Base-by-base conservation (phyloP, 768 basidiomycete species). In the Lanmaoa rubissima region DNA sequence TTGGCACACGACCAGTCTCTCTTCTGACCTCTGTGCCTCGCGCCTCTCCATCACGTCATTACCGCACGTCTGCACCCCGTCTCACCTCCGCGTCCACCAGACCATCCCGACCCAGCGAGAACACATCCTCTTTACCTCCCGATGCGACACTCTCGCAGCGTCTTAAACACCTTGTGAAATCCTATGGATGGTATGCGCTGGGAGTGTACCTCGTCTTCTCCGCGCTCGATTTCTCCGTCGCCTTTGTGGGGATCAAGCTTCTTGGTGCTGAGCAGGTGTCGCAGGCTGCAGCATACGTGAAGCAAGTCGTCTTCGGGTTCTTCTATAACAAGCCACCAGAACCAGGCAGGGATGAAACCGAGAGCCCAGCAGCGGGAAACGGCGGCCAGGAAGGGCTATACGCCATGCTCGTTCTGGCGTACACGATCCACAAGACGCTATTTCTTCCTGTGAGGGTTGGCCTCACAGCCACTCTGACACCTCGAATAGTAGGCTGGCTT, bases 121-220 rank as follows among this genome's bases (percentile, higher is more conserved):
- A 38, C 55, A 58, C 47, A 0, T 12, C 54, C 8, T 55, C 70
- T 26, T 70, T 79, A 1, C 82, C 82, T 9, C 76, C 82, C 26
- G 69, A 82, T 60, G 75, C 81, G 3, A 73, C 85, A 1, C 76
- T 92, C 54, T 83, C 88, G 1, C 82, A 88, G 69, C 82, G 86
- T 19, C 76, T 94, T 24, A 92, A 87, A 67, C 80, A 84, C 62
- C 87, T 98, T 55, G 87, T 94, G 57, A 94, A 90, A 69, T 83
- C 89, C 5, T 97, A 98, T 69, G 96, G 96, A 32, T 94, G 92
- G 91, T 96, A 95, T 69, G 94, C 97, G 19, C 80, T 98, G 31
- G 94, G 90, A 34, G 86, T 98, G 26, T 99, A 99, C 77, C 43
- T 87, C 59, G 68, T 87, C 48, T 69, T 98, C 53, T 82, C 83